Evolutionary conservation across 2,329 filamentous ascomycete genomes (phyloP), one percentile per base, ranked within the genome.

Genomic region (Lasiodiplodia sp.): DNA sequence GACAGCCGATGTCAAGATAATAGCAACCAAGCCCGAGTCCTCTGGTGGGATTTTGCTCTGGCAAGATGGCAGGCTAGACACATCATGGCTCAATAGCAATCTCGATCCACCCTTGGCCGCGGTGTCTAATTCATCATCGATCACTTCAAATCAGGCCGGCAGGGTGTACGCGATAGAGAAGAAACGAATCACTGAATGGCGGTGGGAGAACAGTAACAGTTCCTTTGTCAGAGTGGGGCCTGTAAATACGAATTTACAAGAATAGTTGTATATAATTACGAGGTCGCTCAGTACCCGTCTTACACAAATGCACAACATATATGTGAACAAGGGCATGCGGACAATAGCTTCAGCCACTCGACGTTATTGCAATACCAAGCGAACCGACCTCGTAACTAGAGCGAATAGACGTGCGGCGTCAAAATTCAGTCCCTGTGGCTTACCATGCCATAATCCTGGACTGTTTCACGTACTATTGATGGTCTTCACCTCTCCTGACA

Each of bases 41-140:
- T 65, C 62, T 10, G 62, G 62, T 28, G 62, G 62, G 1, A 51
- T 65, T 23, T 25, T 51, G 1, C 62, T 65, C n/a, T 65, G 62
- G 62, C 31, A 23, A n/a, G 23, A 53, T 25, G 47, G 31, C 5
- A 65, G 16, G 11, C 28, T 65, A 28, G 62, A 65, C n/a, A 53
- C 47, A 12, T 65, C 47, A 4, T 65, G 62, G 62, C 37, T 65
- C n/a, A 65, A 65, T n/a, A 53, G 62, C 8, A 53, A 65, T 11
- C 28, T 31, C 23, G 47, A 65, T 37, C 62, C 62, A 3, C 62
- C 62, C 2, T 23, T 65, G 7, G 52, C 34, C 2, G 34, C 62
- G 8, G 62, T 65, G 4, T 65, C 62, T 1, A 65, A 65, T 23
- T 38, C 34, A 4, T 53, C 31, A 6, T 16, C 49, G 5, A 65